These are phyloP conservation scores for Coemansia sp. DNA, from an alignment of 371 early-diverging fungal genomes.

Conservation along the genomic window DNA sequence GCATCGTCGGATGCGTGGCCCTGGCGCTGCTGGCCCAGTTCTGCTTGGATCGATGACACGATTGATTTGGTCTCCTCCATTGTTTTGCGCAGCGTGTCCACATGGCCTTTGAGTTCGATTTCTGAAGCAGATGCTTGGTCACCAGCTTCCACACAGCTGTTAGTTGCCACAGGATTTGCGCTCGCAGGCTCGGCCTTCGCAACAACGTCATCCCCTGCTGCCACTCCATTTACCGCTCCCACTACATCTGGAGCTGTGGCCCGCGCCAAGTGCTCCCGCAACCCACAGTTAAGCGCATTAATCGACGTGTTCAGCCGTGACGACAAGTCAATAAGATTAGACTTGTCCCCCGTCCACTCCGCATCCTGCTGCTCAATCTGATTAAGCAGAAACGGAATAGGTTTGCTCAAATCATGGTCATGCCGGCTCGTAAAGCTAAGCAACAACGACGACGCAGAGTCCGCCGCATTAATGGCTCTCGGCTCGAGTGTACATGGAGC, in stretches of 20 bases:
- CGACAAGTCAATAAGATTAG: slow-evolving; percentile 32
- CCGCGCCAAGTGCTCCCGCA: slow-evolving; percentile 23
- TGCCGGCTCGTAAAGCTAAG: slow-evolving; percentile 11
- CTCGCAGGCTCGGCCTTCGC: slow-evolving; percentile 8
- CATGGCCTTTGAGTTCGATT: slow-evolving; percentile 32
- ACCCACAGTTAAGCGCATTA: slow-evolving; percentile 25
- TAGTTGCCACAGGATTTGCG: background rate
- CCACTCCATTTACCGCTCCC: background rate
- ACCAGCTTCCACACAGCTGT: background rate
- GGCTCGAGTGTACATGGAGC: background rate
- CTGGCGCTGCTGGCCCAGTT: slow-evolving; percentile 29
- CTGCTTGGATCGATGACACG: slow-evolving; percentile 29
- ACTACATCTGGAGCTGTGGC: background rate
- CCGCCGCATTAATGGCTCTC: background rate
- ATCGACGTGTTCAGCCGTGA: slow-evolving; percentile 33
- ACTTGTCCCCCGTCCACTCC: slow-evolving; percentile 4
- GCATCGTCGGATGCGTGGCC: slow-evolving; percentile 15
- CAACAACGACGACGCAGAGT: slow-evolving; percentile 16
- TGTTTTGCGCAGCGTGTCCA: slow-evolving; percentile 37
- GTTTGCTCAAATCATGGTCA: slow-evolving; percentile 11
- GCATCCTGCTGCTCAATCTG: slow-evolving; percentile 10
- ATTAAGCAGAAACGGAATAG: slow-evolving; percentile 25
- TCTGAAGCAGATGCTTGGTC: slow-evolving; percentile 1
- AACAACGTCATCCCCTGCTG: background rate
- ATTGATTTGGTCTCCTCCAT: slow-evolving; percentile 43